Conservation (phyloP, 164 flowering plant genomes). For the Stephania cephalantha region DNA sequence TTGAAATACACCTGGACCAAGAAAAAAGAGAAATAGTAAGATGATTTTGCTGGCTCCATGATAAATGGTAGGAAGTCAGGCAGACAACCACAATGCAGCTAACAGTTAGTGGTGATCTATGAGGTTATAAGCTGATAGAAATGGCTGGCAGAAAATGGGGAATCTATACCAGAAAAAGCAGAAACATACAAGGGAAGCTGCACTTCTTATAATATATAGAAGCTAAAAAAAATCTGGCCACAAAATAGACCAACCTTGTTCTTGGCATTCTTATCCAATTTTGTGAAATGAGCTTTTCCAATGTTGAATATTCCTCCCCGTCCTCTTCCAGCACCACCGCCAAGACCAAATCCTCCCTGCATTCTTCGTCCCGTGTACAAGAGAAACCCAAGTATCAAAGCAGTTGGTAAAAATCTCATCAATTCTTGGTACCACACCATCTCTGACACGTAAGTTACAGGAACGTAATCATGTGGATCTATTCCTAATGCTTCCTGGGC, state of each 20-base stretch:
- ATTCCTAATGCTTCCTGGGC: conserved; percentile 81
- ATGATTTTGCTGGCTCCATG: not conserved
- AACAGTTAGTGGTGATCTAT: not conserved
- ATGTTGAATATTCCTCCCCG: conserved; percentile 87
- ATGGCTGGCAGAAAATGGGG: not conserved
- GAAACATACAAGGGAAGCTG: not conserved
- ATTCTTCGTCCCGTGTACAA: conserved; percentile 66
- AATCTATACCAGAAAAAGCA: not conserved
- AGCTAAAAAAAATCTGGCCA: conserved; percentile 1
- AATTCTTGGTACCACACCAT: conserved; percentile 82
- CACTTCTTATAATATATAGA: not conserved
- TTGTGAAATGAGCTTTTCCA: conserved; percentile 85
- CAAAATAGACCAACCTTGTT: conserved; percentile 59
- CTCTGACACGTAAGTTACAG: conserved; percentile 73
- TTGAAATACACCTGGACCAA: conserved; percentile 60
- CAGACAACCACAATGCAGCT: not conserved
- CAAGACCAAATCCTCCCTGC: conserved; percentile 79
- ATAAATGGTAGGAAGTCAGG: not conserved
- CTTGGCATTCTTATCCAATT: conserved; percentile 85
- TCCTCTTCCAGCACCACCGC: conserved; percentile 71
- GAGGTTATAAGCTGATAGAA: not conserved
- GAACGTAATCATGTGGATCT: conserved; percentile 80
- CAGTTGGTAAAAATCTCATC: conserved; percentile 70
- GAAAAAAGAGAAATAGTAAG: conserved; percentile 1
- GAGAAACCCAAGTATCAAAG: conserved; percentile 62